Base-by-base conservation (phyloP, 2,329 filamentous ascomycete species). In the Davidsoniella eucalypti region DNA sequence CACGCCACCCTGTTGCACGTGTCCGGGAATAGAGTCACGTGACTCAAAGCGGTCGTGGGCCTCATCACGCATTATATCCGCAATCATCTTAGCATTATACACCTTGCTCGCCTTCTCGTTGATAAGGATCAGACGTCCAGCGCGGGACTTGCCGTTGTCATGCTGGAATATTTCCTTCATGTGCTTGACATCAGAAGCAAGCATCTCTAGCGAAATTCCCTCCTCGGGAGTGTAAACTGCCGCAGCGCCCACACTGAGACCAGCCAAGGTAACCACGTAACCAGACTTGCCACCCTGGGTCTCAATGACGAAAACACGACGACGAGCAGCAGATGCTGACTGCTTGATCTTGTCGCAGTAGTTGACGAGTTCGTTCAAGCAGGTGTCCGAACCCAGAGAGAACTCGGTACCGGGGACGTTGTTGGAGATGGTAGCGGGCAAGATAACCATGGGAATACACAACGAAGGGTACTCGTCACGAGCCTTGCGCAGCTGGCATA, bases 321-420 rank as follows among this genome's bases (percentile, higher is more conserved):
- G 82, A 52, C 92, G 82, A 1, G 87, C 93, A 1, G 92, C 88
- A 1, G 88, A 95, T 0, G 92, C 92, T 2, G 88, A 95, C 65
- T 96, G 92, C 65, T 93, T 87, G 67, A 96, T 95, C 60, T 88
- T 90, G 70, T 98, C 92, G 63, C 90, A 95, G 67, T 95, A 98
- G 57, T 82, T 78, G 55, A 95, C 87, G 38, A 98, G 73, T 50
- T 94, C 87, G 67, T 98, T 98, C 55, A 98, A 70, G 61, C 92
- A 96, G 1, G 92, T 98, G 61, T 98, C 92, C 29, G 87, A 94
- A 41, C 92, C 92, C 43, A 98, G 78, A 1, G 87, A 95, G 69
- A 95, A 96, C 66, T 98, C 92, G 0, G 90, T 94, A 38, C 92
- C 92, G 0, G 92, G 92, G 4, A 98, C 92, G 63, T 98, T 98